A percentile compares a stretch with the other conserved stretches of the same genome.
phyloP scores from a whole-genome alignment of 1,284 basidiomycete species.

The Leccinum variabile region DNA sequence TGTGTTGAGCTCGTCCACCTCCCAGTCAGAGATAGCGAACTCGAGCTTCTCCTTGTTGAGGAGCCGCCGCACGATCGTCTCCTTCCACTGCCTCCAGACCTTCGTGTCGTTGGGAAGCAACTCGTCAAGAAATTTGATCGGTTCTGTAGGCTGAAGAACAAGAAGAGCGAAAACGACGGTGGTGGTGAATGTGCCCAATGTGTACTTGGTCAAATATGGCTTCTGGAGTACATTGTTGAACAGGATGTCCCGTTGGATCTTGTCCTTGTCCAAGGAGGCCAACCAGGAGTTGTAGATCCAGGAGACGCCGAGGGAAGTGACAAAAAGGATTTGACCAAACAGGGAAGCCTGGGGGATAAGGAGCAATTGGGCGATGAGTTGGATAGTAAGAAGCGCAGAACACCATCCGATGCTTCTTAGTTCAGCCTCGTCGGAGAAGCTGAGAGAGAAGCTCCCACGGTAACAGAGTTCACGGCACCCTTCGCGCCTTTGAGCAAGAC shows the following conservation, averaged over 20 bases:
- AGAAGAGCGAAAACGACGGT: slow-evolving; percentile 19
- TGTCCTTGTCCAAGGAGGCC: not conserved
- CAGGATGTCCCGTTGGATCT: not conserved
- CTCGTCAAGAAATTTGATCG: slow-evolving; percentile 27
- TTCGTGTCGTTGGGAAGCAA: slow-evolving; percentile 34
- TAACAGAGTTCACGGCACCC: slow-evolving; percentile 34
- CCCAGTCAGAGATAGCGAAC: slow-evolving; percentile 27
- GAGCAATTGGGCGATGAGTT: slow-evolving; percentile 2
- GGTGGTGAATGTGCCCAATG: not conserved
- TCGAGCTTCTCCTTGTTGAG: slow-evolving; percentile 24
- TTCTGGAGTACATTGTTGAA: not conserved
- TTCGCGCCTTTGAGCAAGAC: slow-evolving; percentile 31
- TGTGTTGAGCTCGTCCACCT: slow-evolving; percentile 17
- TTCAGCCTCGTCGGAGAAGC: slow-evolving; percentile 24
- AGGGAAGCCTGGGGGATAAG: not conserved
- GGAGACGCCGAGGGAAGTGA: slow-evolving; percentile 1
- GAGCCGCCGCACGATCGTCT: slow-evolving; percentile 18
- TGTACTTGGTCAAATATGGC: rapidly evolving
- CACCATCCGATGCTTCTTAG: slow-evolving; percentile 30
- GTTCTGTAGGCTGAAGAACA: slow-evolving; percentile 27
- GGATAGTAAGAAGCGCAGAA: not conserved
- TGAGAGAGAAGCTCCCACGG: slow-evolving; percentile 30
- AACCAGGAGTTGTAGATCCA: not conserved
- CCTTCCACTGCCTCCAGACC: slow-evolving; percentile 34
- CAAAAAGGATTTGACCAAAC: slow-evolving; percentile 1